Percentiles rank a stretch among this genome's conserved stretches.
Evolutionary conservation across 2,329 filamentous ascomycete species (phyloP).

Genomic region (Trichoderma sp.): DNA sequence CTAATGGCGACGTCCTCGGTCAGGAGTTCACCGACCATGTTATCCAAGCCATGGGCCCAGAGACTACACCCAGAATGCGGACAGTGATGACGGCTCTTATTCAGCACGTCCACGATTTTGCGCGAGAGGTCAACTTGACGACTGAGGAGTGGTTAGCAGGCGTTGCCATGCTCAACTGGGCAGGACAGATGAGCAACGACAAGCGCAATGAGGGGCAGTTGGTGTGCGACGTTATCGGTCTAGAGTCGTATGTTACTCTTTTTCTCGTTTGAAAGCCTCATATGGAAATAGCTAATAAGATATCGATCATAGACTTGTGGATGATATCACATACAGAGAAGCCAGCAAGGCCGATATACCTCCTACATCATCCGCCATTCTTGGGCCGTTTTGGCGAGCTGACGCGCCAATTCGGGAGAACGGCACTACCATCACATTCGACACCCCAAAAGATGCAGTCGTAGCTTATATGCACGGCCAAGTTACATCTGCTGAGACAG

Average conservation of each 20-base stretch:
- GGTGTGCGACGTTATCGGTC: slow-evolving; percentile 72
- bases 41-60: slow-evolving; percentile 73
- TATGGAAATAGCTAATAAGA: not conserved
- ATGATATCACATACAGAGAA: slow-evolving; percentile 75
- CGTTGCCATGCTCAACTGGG: slow-evolving; percentile 60
- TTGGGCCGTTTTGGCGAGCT: slow-evolving; percentile 82
- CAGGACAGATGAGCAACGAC: slow-evolving; percentile 70
- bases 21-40: slow-evolving; percentile 71
- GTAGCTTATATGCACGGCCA: slow-evolving; percentile 67
- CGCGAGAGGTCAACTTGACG: slow-evolving; percentile 77
- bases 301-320: slow-evolving; percentile 58
- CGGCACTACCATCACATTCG: slow-evolving; percentile 66
- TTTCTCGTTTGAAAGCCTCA: not conserved
- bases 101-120: slow-evolving; percentile 79
- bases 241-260: slow-evolving; percentile 62
- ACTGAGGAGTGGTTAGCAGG: slow-evolving; percentile 79
- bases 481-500: slow-evolving; percentile 60
- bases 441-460: slow-evolving; percentile 54
- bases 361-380: slow-evolving; percentile 75
- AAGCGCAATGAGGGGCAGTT: slow-evolving; percentile 75
- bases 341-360: slow-evolving; percentile 49
- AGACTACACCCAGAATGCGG: slow-evolving; percentile 68
- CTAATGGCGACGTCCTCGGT: slow-evolving; percentile 37
- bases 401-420: slow-evolving; percentile 72
- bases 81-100: slow-evolving; percentile 70